Percentiles rank a stretch among this genome's conserved stretches.
Evolutionary conservation across 768 basidiomycete genomes (phyloP).

Genomic region (Auricularia sp.): DNA sequence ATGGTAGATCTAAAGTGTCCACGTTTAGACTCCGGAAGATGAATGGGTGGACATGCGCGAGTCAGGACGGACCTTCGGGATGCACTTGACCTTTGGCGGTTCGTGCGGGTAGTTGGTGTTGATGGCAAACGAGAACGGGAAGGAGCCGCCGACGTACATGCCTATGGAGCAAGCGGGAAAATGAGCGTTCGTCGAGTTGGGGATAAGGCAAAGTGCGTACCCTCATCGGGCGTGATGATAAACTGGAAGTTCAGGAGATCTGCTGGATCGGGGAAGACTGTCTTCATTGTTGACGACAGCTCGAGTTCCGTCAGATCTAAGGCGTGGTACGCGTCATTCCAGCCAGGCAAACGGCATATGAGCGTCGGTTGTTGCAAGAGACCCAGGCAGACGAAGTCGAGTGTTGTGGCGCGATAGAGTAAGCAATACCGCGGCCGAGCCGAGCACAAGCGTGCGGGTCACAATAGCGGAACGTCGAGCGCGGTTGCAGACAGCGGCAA

Average conservation of each 20-base stretch:
- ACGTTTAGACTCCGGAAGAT: background rate
- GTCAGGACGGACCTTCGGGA: constrained; percentile 58
- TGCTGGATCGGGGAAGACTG: constrained; percentile 79
- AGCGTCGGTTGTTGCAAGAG: background rate
- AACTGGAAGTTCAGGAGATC: constrained; percentile 96
- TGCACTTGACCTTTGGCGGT: constrained; percentile 97
- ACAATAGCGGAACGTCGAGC: no score
- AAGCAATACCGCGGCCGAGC: no score
- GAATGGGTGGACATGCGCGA: constrained; percentile 4
- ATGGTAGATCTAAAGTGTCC: constrained; percentile 78
- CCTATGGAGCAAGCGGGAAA: constrained; percentile 35
- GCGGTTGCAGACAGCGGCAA: no score
- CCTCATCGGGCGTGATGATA: constrained; percentile 94
- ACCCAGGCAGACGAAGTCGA: no score
- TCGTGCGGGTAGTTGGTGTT: constrained; percentile 98
- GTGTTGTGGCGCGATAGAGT: no score
- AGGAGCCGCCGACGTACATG: constrained; percentile 95
- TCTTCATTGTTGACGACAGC: constrained; percentile 92
- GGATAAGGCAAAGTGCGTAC: constrained; percentile 28
- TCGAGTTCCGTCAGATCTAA: constrained; percentile 94
- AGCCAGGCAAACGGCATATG: background rate
- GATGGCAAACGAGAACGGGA: constrained; percentile 90
- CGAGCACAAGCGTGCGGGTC: no score
- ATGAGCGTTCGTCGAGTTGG: background rate
- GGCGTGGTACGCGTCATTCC: background rate